A percentile compares a stretch with the other conserved stretches of the same genome.
Evolutionary conservation across 495 filamentous ascomycete species (phyloP).

Genomic region (Darksidea phi): DNA sequence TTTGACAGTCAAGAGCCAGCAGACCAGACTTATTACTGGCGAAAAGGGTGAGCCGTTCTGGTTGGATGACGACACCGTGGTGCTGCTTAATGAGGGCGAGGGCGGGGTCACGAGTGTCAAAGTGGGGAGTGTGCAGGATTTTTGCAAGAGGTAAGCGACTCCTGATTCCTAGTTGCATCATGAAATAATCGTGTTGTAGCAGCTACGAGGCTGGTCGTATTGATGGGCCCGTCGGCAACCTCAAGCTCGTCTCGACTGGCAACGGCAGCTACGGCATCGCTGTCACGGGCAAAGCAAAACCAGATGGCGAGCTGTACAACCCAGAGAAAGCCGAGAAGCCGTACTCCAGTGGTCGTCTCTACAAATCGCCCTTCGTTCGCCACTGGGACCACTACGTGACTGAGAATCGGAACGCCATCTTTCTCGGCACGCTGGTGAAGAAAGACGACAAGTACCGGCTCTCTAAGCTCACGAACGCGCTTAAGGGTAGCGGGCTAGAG

Average conservation of each 20-base stretch:
- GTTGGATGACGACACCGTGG: slow-evolving; percentile 62
- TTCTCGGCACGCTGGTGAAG: slow-evolving; percentile 62
- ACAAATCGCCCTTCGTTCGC: slow-evolving; percentile 57
- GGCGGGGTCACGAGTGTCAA: slow-evolving; percentile 64
- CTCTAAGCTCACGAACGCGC: slow-evolving; percentile 55
- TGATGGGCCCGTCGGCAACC: slow-evolving; percentile 66
- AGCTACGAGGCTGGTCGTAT: slow-evolving; percentile 62
- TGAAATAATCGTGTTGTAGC: background rate
- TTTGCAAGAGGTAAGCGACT: slow-evolving; percentile 20
- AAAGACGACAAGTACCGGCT: slow-evolving; percentile 45
- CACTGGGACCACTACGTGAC: slow-evolving; percentile 57
- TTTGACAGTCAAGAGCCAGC: slow-evolving; percentile 67
- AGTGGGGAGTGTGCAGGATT: slow-evolving; percentile 42
- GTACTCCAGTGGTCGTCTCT: slow-evolving; percentile 53
- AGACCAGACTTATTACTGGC: slow-evolving; percentile 64
- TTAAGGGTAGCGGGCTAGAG: slow-evolving; percentile 57
- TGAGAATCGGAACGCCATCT: slow-evolving; percentile 58
- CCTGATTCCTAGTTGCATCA: background rate
- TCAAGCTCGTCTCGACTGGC: slow-evolving; percentile 65
- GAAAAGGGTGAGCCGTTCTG: slow-evolving; percentile 70
- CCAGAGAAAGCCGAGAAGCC: slow-evolving; percentile 55
- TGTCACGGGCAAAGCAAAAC: slow-evolving; percentile 58
- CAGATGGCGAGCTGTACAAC: slow-evolving; percentile 58
- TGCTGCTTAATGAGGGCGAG: slow-evolving; percentile 63
- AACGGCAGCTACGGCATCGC: slow-evolving; percentile 68